These are phyloP conservation scores for Priceomyces carsonii DNA, from an alignment of 805 yeast genomes.

Conservation along the genomic window DNA sequence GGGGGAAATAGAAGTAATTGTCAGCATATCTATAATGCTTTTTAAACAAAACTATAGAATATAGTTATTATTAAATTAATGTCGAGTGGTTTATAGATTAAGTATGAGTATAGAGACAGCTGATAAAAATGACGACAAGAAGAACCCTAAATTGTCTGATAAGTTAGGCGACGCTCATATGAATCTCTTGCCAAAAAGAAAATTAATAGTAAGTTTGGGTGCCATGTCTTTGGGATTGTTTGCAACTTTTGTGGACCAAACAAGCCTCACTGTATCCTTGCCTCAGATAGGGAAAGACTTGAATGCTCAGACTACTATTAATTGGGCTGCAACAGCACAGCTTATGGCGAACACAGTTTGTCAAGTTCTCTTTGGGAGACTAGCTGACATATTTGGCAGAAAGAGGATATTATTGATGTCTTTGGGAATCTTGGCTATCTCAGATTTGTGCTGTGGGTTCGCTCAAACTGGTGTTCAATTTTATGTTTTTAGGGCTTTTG, in stretches of 20 bases:
- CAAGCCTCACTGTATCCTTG: slow-evolving; percentile 49
- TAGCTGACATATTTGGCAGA: slow-evolving; percentile 57
- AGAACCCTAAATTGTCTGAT: not conserved
- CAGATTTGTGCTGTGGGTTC: slow-evolving; percentile 53
- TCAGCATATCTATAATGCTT: too few relatives aligned
- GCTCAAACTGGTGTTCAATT: slow-evolving; percentile 50
- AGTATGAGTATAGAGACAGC: too few relatives aligned
- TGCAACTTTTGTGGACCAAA: slow-evolving; percentile 50
- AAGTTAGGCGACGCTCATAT: slow-evolving; percentile 41
- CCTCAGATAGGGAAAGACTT: slow-evolving; percentile 50
- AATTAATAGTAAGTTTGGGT: slow-evolving; percentile 36
- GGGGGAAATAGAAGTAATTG: too few relatives aligned
- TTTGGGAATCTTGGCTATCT: slow-evolving; percentile 38
- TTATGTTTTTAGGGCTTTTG: slow-evolving; percentile 52
- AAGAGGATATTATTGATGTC: slow-evolving; percentile 43
- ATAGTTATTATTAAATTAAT: too few relatives aligned
- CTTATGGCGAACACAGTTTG: slow-evolving; percentile 52
- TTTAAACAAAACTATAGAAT: too few relatives aligned
- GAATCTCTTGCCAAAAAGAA: slow-evolving; percentile 38
- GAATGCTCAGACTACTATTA: slow-evolving; percentile 47
- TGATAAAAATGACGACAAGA: too few relatives aligned
- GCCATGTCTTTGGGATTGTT: slow-evolving; percentile 41
- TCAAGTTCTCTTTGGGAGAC: slow-evolving; percentile 54
- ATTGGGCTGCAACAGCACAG: slow-evolving; percentile 61
- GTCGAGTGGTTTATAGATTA: too few relatives aligned